A percentile compares a stretch with the other conserved stretches of the same genome.
phyloP scores from a whole-genome alignment of 352 stramenopile genomes.

The Albugo candida region DNA sequence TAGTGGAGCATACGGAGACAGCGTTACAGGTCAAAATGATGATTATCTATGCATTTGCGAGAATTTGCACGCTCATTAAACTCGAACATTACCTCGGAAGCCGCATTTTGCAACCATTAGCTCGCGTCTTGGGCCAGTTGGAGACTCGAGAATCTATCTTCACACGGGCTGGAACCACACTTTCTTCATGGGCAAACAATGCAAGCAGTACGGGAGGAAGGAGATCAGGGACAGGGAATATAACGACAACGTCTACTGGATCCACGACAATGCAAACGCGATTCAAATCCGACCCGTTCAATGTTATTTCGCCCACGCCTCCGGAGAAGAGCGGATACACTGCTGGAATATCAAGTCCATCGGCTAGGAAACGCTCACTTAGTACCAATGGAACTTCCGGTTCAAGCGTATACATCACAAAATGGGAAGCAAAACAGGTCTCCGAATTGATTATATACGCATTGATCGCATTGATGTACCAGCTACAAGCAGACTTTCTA shows the following conservation, averaged over 20 bases:
- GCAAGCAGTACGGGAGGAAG: neutral
- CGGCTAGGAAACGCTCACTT: neutral
- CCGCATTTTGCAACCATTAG: conserved; percentile 41
- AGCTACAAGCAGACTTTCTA: conserved; percentile 53
- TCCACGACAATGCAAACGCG: no score
- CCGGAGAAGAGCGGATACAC: conserved; percentile 3
- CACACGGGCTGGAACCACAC: conserved; percentile 19
- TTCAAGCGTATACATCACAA: conserved; percentile 16
- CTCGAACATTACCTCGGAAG: conserved; percentile 68
- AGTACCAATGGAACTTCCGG: neutral
- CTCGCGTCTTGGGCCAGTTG: conserved; percentile 52
- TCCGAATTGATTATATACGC: conserved; percentile 61
- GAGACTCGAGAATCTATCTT: conserved; percentile 38
- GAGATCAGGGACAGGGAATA: no score
- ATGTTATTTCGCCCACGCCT: neutral
- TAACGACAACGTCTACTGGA: no score
- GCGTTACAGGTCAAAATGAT: conserved; percentile 57
- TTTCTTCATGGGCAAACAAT: neutral
- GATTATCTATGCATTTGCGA: conserved; percentile 42
- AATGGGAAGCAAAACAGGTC: conserved; percentile 36
- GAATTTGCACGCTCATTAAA: conserved; percentile 38
- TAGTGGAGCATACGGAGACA: conserved; percentile 84
- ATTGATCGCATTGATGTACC: conserved; percentile 42
- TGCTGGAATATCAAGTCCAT: neutral
- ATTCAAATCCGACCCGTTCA: neutral